Evolutionary conservation across 495 filamentous ascomycete genomes (phyloP).

Genomic region (Haplographium delicatum): DNA sequence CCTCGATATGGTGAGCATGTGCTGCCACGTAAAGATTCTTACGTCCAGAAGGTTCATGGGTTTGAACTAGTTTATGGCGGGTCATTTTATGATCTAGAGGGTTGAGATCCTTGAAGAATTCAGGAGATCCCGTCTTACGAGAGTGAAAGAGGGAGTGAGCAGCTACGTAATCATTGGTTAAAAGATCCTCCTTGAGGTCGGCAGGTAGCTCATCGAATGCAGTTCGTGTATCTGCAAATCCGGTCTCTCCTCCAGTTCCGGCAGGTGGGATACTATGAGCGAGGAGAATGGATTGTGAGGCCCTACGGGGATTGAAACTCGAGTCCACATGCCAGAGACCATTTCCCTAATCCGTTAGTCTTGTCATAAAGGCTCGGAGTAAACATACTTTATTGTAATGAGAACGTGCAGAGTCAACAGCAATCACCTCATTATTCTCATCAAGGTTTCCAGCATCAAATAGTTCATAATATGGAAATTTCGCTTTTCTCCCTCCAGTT

Average conservation of each 20-base stretch:
- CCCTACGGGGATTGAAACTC: constrained; percentile 55
- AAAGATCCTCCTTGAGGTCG: constrained; percentile 33
- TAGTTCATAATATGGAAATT: constrained; percentile 38
- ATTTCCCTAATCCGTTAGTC: constrained; percentile 40
- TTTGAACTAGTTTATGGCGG: constrained; percentile 45
- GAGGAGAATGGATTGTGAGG: constrained; percentile 47
- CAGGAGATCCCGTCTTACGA: constrained; percentile 47
- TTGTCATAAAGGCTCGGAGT: not conserved
- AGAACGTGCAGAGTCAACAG: constrained; percentile 33
- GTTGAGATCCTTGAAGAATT: constrained; percentile 45
- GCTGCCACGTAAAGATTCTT: constrained; percentile 51
- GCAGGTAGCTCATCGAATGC: constrained; percentile 47
- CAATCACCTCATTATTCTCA: constrained; percentile 34
- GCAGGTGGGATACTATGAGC: constrained; percentile 47
- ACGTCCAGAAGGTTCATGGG: constrained; percentile 47
- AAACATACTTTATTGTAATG: constrained; percentile 20
- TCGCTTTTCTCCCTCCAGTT: constrained; percentile 15
- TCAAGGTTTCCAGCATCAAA: constrained; percentile 58
- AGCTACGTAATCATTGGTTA: constrained; percentile 45
- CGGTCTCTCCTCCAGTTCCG: constrained; percentile 47
- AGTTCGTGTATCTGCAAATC: constrained; percentile 52
- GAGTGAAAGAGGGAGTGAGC: constrained; percentile 50
- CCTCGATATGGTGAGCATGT: constrained; percentile 54
- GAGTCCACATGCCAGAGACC: constrained; percentile 56
- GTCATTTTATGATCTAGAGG: constrained; percentile 37